phyloP scores from a whole-genome alignment of 2,329 filamentous ascomycete species.

The Leptographium wingfieldii region DNA sequence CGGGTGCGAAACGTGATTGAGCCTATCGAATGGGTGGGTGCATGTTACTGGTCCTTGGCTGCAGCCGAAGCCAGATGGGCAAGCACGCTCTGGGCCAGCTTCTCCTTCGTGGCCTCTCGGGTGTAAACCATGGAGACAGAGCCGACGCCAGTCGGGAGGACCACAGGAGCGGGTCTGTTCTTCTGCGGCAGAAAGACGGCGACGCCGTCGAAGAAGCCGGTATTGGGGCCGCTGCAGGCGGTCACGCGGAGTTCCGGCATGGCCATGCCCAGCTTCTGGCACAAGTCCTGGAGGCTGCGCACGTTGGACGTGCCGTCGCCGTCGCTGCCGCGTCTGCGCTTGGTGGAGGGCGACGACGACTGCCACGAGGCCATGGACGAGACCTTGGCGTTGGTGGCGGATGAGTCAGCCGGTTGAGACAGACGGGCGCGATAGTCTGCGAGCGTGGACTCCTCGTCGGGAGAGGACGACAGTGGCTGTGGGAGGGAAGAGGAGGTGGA shows the following conservation, averaged over 20 bases:
- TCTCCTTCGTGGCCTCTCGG: slow-evolving; percentile 23
- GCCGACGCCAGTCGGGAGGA: slow-evolving; percentile 20
- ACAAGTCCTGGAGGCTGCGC: slow-evolving; percentile 15
- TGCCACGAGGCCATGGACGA: slow-evolving; percentile 6
- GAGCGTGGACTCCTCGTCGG: not conserved
- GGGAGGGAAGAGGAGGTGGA: not conserved
- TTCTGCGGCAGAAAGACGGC: slow-evolving; percentile 19
- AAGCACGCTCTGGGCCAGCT: slow-evolving; percentile 27
- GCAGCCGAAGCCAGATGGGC: slow-evolving; percentile 17
- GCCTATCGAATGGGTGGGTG: no score
- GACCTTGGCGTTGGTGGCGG: not conserved
- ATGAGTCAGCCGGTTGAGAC: not conserved
- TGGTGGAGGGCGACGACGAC: not conserved
- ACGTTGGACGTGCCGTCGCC: slow-evolving; percentile 7
- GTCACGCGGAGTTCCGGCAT: slow-evolving; percentile 3
- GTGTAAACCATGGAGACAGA: slow-evolving; percentile 21
- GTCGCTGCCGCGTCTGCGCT: not conserved
- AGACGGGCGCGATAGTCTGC: not conserved
- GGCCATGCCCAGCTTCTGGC: slow-evolving; percentile 3
- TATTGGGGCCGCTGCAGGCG: not conserved
- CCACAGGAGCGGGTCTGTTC: slow-evolving; percentile 9
- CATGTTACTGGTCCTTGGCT: no score
- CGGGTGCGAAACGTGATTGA: no score
- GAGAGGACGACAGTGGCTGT: not conserved
- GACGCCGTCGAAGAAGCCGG: slow-evolving; percentile 23